These are phyloP conservation scores for Rhynchospora breviuscula DNA, from an alignment of 176 grass and related monocot genomes.

Conservation along the genomic window DNA sequence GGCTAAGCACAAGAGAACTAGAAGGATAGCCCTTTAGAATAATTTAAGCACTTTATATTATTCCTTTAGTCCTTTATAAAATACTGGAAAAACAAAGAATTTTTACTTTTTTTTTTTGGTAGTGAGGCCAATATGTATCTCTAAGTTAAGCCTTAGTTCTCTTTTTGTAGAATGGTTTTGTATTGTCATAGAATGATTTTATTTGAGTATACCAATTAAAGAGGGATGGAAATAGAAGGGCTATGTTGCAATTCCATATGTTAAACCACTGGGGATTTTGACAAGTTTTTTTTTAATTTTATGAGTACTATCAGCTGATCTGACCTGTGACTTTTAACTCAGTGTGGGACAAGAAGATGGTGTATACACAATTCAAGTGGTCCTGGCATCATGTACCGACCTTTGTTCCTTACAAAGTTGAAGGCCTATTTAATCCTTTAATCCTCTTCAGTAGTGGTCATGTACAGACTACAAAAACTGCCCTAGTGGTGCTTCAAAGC, in stretches of 20 bases:
- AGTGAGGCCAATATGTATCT: neutral
- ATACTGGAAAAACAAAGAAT: neutral
- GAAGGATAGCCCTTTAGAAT: neutral
- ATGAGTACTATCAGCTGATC: neutral
- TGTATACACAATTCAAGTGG: slow-evolving; percentile 81
- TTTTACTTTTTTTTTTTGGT: neutral
- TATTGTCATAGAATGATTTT: neutral
- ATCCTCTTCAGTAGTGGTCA: slow-evolving; percentile 72
- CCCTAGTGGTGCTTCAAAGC: slow-evolving; percentile 76
- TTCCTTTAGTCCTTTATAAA: neutral
- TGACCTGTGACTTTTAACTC: slow-evolving; percentile 11
- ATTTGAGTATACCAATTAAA: neutral
- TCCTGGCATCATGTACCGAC: slow-evolving; percentile 86
- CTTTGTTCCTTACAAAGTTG: slow-evolving; percentile 73
- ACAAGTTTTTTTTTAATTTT: neutral
- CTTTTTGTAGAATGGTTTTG: neutral
- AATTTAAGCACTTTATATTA: neutral
- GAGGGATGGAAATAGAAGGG: neutral
- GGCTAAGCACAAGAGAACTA: neutral
- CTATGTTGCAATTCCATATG: slow-evolving; percentile 10
- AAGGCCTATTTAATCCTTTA: slow-evolving; percentile 73
- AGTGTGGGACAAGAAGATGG: slow-evolving; percentile 99
- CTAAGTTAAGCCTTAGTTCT: neutral
- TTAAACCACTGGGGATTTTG: neutral
- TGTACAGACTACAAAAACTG: slow-evolving; percentile 83